Evolutionary conservation across 345 rosid species (phyloP), one percentile per base, ranked within the genome.

Genomic region (Brassica incana): DNA sequence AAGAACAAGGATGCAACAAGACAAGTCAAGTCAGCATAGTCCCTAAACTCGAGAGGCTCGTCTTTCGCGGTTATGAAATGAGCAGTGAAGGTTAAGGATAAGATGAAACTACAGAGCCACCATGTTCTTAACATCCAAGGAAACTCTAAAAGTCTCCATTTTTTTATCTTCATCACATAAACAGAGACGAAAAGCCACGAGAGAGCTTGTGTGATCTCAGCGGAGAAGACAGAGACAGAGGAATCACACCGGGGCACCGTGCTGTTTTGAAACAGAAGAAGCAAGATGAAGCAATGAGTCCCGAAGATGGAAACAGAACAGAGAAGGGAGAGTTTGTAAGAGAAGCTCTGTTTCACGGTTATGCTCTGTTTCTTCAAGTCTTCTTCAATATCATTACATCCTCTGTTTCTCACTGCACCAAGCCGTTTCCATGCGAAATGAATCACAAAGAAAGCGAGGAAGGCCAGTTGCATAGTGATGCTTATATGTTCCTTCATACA

Each of bases 81-180:
- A 65, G 75, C 75, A 16, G 84, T 72, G 35, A 88, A 73, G 72
- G 83, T 81, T 0, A 79, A 78, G 56, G 85, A 87, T 52, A 89
- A 60, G 20, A 85, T 61, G 92, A 90, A 94, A 85, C 85, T 85
- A 85, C 87, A 92, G 73, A 88, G 64, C 97, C 98, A 94, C 98
- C 97, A 94, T 60, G 84, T 77, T 77, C 98, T 87, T 69, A 92
- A 71, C 74, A 88, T 82, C 91, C 89, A 87, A 62, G 97, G 96
- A 78, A 87, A 88, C 83, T 77, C 85, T 54, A 62, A 59, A 23
- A 81, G 54, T 79, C 45, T 82, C 18, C 58, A 65, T 35, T 45
- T 74, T 10, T 70, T 86, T 23, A 85, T 81, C 82, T 76, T 85
- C 81, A 70, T 81, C 9, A 87, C 71, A 14, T 63, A 67, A 14